phyloP scores from a whole-genome alignment of 495 filamentous ascomycete genomes.

The Platismatia glauca region DNA sequence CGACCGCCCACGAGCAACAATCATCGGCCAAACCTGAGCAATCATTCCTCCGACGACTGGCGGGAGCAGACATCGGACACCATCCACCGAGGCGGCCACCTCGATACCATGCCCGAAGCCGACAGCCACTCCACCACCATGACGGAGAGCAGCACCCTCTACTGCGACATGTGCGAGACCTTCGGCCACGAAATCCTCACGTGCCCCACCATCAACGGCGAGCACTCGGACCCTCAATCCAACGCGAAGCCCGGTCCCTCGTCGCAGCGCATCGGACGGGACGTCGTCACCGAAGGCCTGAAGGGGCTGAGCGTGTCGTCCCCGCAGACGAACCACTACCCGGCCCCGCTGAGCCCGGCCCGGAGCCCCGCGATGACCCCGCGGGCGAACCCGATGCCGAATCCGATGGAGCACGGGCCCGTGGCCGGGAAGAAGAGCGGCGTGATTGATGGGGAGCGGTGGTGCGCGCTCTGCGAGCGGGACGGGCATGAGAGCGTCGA shows the following conservation, averaged over 20 bases:
- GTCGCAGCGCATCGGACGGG: slow-evolving; percentile 33
- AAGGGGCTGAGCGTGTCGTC: slow-evolving; percentile 33
- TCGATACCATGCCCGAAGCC: slow-evolving; percentile 19
- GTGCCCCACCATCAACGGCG: slow-evolving; percentile 78
- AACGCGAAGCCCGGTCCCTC: slow-evolving; percentile 9
- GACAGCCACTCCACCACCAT: slow-evolving; percentile 61
- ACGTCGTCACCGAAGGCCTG: slow-evolving; percentile 39
- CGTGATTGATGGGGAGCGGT: slow-evolving; percentile 73
- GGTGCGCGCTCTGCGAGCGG: slow-evolving; percentile 94
- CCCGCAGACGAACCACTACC: slow-evolving; percentile 20
- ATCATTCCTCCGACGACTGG: slow-evolving; percentile 18
- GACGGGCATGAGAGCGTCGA: slow-evolving; percentile 95
- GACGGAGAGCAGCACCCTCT: slow-evolving; percentile 62
- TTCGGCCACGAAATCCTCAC: slow-evolving; percentile 89
- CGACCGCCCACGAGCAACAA: slow-evolving; percentile 27
- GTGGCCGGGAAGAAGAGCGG: slow-evolving; percentile 74
- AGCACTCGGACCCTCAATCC: slow-evolving; percentile 24
- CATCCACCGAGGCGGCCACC: background rate
- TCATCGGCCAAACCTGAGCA: slow-evolving; percentile 22
- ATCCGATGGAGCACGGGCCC: slow-evolving; percentile 59
- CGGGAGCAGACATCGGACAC: slow-evolving; percentile 7
- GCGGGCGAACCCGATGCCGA: slow-evolving; percentile 36
- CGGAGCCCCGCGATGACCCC: slow-evolving; percentile 17
- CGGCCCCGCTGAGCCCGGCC: slow-evolving; percentile 33
- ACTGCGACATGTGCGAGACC: slow-evolving; percentile 95